Percentiles rank a stretch among this genome's conserved stretches.
phyloP scores from a whole-genome alignment of 2,329 filamentous ascomycete species.

The Talaromyces sp. region DNA sequence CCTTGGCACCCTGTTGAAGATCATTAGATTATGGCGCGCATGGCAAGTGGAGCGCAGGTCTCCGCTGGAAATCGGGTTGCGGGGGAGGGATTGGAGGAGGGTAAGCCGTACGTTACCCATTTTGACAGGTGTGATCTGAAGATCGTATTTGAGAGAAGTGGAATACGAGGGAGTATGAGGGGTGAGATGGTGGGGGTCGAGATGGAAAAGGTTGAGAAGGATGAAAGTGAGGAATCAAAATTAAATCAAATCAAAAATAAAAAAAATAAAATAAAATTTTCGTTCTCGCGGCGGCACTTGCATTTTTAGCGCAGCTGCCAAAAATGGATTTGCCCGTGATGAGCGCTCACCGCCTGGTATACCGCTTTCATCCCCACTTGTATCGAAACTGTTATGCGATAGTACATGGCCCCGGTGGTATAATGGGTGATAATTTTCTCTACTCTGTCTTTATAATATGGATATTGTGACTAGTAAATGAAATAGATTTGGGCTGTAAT shows the following conservation, averaged over 20 bases:
- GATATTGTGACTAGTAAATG: no score
- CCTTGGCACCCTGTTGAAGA: conserved; percentile 58
- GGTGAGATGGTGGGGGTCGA: not conserved
- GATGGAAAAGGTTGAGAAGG: not conserved
- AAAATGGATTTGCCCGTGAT: no score
- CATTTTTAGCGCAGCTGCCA: no score
- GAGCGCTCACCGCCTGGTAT: no score
- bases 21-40: conserved; percentile 14
- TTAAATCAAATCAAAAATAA: not conserved
- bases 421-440: no score
- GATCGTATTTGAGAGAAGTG: not conserved
- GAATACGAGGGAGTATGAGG: not conserved
- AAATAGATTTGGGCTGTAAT: no score
- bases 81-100: not conserved
- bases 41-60: not conserved
- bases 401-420: no score
- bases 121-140: not conserved
- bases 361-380: no score
- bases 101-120: conserved; percentile 6
- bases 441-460: no score
- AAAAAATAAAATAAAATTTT: not conserved
- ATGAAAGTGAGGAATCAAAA: not conserved
- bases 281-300: no score
- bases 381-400: no score
- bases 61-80: not conserved